Percentiles rank a stretch among this genome's conserved stretches.
Evolutionary conservation across 2,329 filamentous ascomycete species (phyloP).

Genomic region (Cercospora zeina): DNA sequence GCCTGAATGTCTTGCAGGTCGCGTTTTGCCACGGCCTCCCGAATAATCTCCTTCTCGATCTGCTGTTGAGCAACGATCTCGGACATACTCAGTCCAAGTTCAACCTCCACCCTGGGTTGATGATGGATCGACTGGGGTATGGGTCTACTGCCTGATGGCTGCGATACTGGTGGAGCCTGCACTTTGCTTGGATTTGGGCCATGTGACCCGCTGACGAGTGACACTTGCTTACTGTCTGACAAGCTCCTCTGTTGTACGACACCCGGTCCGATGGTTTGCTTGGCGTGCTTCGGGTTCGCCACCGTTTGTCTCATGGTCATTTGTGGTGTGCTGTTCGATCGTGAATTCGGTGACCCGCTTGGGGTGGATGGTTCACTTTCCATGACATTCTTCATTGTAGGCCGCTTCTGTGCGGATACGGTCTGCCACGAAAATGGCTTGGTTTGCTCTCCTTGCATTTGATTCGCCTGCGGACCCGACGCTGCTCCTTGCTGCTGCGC

Average conservation of each 20-base stretch:
- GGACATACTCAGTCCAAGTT: constrained; percentile 71
- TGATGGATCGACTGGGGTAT: constrained; percentile 52
- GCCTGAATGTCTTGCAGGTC: constrained; percentile 93
- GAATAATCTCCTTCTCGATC: constrained; percentile 77
- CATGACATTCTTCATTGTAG: constrained; percentile 54
- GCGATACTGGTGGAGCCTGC: constrained; percentile 17
- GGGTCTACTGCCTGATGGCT: constrained; percentile 41
- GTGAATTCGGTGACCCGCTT: constrained; percentile 31
- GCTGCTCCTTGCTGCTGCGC: constrained; percentile 49
- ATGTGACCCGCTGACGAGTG: background rate
- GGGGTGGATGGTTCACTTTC: constrained; percentile 39
- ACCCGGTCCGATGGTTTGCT: constrained; percentile 6
- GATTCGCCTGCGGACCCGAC: constrained; percentile 29
- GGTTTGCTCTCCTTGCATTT: constrained; percentile 6
- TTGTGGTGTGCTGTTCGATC: constrained; percentile 48
- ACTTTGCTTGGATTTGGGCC: background rate
- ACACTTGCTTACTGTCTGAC: constrained; percentile 26
- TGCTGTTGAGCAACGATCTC: constrained; percentile 89
- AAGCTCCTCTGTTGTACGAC: constrained; percentile 18
- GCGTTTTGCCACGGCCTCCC: constrained; percentile 81
- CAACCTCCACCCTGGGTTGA: constrained; percentile 62
- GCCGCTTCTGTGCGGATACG: constrained; percentile 53
- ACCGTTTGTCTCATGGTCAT: constrained; percentile 65
- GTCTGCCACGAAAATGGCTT: constrained; percentile 63
- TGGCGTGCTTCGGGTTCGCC: constrained; percentile 45